These are phyloP conservation scores for Monilinia polystroma DNA, from an alignment of 2,329 filamentous ascomycete genomes.

Conservation along the genomic window DNA sequence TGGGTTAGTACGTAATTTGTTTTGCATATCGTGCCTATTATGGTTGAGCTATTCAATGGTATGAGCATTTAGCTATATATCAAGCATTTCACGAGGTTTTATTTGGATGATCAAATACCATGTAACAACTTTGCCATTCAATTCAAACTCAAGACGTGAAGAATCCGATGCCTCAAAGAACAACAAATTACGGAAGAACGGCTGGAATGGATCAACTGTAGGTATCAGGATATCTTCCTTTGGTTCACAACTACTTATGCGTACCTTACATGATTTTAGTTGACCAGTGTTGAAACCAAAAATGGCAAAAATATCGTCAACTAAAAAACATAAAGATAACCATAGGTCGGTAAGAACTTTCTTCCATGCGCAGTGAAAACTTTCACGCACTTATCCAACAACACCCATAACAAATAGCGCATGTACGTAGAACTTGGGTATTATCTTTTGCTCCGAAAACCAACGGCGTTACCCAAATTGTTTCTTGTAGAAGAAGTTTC, in stretches of 20 bases:
- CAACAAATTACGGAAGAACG: not conserved
- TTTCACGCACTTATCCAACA: not conserved
- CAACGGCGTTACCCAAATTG: not conserved
- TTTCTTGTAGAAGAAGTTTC: not conserved
- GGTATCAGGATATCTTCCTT: not conserved
- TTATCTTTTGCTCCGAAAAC: not conserved
- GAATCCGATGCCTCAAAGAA: not conserved
- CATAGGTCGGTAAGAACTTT: not conserved
- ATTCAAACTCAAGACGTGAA: not conserved
- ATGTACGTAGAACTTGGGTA: not conserved
- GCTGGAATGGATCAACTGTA: not conserved
- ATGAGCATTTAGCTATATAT: not conserved
- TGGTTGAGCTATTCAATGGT: not conserved
- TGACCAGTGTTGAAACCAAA: not conserved
- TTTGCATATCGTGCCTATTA: too few species aligned
- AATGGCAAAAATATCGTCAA: fast-evolving
- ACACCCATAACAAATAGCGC: not conserved
- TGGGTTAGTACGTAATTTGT: too few species aligned
- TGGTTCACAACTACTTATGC: too few species aligned
- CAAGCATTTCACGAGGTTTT: not conserved
- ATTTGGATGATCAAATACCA: not conserved
- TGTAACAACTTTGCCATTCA: not conserved
- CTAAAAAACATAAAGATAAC: too few species aligned
- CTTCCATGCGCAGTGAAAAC: not conserved
- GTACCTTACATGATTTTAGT: not conserved